Evolutionary conservation across 1,284 basidiomycete genomes (phyloP).

Genomic region (Fomitopsis schrenkii): DNA sequence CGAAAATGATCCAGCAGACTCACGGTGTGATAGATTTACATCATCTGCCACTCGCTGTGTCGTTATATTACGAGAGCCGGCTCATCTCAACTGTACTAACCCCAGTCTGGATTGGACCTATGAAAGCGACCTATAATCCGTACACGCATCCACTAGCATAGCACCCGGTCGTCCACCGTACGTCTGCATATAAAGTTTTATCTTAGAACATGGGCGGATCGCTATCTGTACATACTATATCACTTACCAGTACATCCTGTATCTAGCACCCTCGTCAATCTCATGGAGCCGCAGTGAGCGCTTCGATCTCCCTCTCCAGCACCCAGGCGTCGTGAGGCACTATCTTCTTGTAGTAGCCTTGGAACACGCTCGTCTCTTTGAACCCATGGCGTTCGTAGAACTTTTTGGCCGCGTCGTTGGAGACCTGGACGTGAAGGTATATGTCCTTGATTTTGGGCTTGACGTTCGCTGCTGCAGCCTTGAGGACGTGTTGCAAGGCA

Average conservation of each 20-base stretch:
- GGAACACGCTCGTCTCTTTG: slow-evolving; percentile 53
- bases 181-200: neutral
- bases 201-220: neutral
- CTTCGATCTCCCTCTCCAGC: slow-evolving; percentile 49
- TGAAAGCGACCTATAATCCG: neutral
- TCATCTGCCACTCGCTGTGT: neutral
- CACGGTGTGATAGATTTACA: neutral
- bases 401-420: slow-evolving; percentile 63
- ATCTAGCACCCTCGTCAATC: neutral
- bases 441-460: slow-evolving; percentile 63
- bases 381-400: slow-evolving; percentile 83
- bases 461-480: slow-evolving; percentile 50
- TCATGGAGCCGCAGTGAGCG: neutral
- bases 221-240: slow-evolving; percentile 1
- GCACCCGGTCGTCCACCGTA: neutral
- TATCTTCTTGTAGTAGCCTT: slow-evolving; percentile 82
- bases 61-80: neutral
- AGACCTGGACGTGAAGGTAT: slow-evolving; percentile 77
- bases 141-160: neutral
- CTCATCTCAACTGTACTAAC: slow-evolving; percentile 1
- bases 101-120: neutral
- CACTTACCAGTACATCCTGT: slow-evolving; percentile 1
- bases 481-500: slow-evolving; percentile 58
- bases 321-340: slow-evolving; percentile 77
- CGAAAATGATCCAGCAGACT: neutral